Evolutionary conservation across 768 basidiomycete genomes (phyloP), one percentile per base, ranked within the genome.

Genomic region (Xanthoconium stramineum): DNA sequence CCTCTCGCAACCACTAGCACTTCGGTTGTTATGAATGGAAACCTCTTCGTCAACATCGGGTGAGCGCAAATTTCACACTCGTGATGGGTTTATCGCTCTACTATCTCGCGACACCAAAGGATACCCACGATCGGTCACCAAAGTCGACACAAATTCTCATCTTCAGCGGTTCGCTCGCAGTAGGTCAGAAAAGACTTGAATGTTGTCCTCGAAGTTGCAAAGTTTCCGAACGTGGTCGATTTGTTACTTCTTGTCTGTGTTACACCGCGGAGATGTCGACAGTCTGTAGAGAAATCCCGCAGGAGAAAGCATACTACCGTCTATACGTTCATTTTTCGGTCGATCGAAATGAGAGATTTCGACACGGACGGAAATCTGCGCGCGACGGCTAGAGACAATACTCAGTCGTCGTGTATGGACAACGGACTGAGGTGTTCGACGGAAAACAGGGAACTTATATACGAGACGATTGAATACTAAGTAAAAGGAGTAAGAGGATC

Each of bases 181-280:
- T 56, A 61, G 13, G 56, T 53, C 11, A 38, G 59, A 12, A 53
- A 61, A n/a, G 61, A 47, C 13, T 61, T 62, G 30, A 20, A 57
- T 17, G 52, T 59, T 19, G 35, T 53, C 2, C 24, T 24, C 4
- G 61, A 62, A 30, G 61, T 59, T 0, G 19, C 53, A 0, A 57
- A 52, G 40, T 43, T 52, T n/a, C 59, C 61, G 3, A 54, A 59
- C 59, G 2, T 24, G 24, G 24, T 24, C 24, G 24, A 24, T 24
- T 4, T 24, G 24, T 24, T 24, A 24, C 24, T 14, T 39, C 24
- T 24, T 24, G 24, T 61, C 24, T 15, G 52, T 52, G 17, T 9
- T 13, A 6, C 5, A 17, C 13, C 10, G n/a, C 24, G 24, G 24
- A 24, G 24, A 24, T 24, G 20, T 5, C n/a, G 11, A 6, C 5